Conservation (phyloP, 306 rosid genomes). For the Geum urbanum region DNA sequence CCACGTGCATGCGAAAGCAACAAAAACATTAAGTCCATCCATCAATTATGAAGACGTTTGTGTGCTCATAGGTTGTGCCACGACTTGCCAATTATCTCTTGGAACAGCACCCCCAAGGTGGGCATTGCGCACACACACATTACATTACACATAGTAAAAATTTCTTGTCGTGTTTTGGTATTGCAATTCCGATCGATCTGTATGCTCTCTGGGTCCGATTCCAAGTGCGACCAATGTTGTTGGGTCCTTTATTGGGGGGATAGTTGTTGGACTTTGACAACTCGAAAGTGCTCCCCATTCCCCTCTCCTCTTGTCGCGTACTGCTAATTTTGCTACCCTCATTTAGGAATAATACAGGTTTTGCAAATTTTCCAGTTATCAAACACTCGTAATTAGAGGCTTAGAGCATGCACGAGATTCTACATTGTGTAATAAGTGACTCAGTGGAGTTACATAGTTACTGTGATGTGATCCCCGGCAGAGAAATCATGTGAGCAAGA, state of each 20-base stretch:
- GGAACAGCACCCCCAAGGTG: conserved; percentile 12
- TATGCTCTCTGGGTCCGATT: conserved; percentile 32
- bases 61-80: conserved; percentile 30
- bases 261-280: conserved; percentile 48
- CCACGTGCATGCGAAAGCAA: conserved; percentile 29
- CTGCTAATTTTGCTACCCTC: not conserved
- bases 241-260: conserved; percentile 20
- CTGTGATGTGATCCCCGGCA: too few species aligned
- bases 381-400: too few species aligned
- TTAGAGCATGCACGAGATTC: too few species aligned
- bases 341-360: not conserved
- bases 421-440: too few species aligned
- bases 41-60: not conserved
- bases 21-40: not conserved
- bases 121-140: not conserved
- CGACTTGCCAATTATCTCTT: conserved; percentile 19
- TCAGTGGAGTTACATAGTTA: too few species aligned
- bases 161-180: conserved; percentile 33
- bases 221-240: conserved; percentile 35
- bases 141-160: too few species aligned
- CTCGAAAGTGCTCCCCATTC: conserved; percentile 39
- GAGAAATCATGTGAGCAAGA: too few species aligned
- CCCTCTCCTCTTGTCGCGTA: conserved; percentile 38
- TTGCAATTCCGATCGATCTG: not conserved
- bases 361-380: too few species aligned